Conservation (phyloP, 768 basidiomycete species). For the Sporobolomyces roseus region DNA sequence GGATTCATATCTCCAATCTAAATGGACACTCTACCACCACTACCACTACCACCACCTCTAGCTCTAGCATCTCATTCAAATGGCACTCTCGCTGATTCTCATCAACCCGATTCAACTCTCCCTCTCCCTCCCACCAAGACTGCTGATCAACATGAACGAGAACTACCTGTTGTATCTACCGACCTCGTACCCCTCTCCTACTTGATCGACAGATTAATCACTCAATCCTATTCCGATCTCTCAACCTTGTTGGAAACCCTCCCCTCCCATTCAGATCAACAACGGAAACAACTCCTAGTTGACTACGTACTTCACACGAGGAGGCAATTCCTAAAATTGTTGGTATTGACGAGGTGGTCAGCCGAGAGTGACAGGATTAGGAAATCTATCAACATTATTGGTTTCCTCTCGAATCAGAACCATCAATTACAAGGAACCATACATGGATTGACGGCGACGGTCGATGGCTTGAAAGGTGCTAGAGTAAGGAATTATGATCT, state of each 20-base stretch:
- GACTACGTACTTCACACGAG: slow-evolving; percentile 89
- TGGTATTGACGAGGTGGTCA: slow-evolving; percentile 81
- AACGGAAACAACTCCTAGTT: slow-evolving; percentile 72
- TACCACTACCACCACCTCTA: not conserved
- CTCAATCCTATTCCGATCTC: slow-evolving; percentile 76
- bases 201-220: slow-evolving; percentile 68
- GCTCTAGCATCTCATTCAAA: not conserved
- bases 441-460: slow-evolving; percentile 60
- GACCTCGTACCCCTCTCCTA: slow-evolving; percentile 71
- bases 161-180: slow-evolving; percentile 60
- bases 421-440: slow-evolving; percentile 73
- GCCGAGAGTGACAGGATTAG: slow-evolving; percentile 54
- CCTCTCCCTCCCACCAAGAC: not conserved
- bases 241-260: slow-evolving; percentile 78
- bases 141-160: not conserved
- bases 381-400: slow-evolving; percentile 62
- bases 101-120: not conserved
- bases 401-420: slow-evolving; percentile 80
- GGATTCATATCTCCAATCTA: not conserved
- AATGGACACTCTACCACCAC: not conserved
- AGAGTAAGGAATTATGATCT: slow-evolving; percentile 92
- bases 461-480: slow-evolving; percentile 68
- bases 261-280: slow-evolving; percentile 48
- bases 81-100: not conserved
- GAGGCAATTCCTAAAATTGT: slow-evolving; percentile 82